Evolutionary conservation across 2,329 filamentous ascomycete species (phyloP).

Genomic region (Huntiella savannae): DNA sequence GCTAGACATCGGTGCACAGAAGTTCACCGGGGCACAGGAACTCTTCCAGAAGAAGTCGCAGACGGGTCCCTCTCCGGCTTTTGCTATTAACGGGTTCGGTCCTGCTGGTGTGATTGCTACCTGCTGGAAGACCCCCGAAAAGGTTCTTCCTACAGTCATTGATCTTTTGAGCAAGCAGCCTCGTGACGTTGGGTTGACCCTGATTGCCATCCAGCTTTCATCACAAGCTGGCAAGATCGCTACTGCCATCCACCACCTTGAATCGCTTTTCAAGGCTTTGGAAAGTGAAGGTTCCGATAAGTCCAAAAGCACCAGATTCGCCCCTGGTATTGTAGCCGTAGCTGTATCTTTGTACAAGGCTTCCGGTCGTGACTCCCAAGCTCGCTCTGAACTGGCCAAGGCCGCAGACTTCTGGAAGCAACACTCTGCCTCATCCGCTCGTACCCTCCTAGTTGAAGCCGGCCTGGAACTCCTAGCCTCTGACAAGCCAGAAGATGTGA

Average conservation of each 20-base stretch:
- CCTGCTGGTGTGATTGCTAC: conserved; percentile 10
- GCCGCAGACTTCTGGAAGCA: conserved; percentile 66
- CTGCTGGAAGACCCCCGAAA: conserved; percentile 3
- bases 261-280: conserved; percentile 54
- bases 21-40: conserved; percentile 23
- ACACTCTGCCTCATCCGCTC: conserved; percentile 26
- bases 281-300: conserved; percentile 37
- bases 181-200: conserved; percentile 51
- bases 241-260: conserved; percentile 55
- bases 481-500: conserved; percentile 45
- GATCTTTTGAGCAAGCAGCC: conserved; percentile 8
- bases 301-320: conserved; percentile 53
- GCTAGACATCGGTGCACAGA: conserved; percentile 42
- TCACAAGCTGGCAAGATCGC: conserved; percentile 50
- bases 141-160: conserved; percentile 6
- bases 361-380: conserved; percentile 53
- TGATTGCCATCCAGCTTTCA: conserved; percentile 70
- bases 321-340: conserved; percentile 68
- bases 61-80: neutral
- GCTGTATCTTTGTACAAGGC: conserved; percentile 60
- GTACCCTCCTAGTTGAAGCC: conserved; percentile 60
- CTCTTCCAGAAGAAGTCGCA: conserved; percentile 2
- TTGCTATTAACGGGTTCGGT: conserved; percentile 7
- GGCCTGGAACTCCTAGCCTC: conserved; percentile 70
- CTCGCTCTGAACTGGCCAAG: conserved; percentile 55